Evolutionary conservation across 2,329 filamentous ascomycete genomes (phyloP).

Genomic region (Fusarium sterilihyphosum): DNA sequence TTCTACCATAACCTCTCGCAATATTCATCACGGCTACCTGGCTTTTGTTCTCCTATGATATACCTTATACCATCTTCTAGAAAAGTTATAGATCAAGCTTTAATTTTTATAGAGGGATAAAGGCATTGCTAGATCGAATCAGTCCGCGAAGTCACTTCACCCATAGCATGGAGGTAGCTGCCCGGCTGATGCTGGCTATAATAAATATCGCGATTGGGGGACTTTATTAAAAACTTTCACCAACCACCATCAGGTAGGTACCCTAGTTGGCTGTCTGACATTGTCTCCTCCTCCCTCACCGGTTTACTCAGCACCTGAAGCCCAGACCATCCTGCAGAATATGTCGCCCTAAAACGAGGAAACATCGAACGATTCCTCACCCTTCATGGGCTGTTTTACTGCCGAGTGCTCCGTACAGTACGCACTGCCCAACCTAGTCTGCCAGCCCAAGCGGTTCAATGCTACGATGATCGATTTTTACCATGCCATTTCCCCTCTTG

Average conservation of each 20-base stretch:
- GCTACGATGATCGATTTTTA: slow-evolving; percentile 13
- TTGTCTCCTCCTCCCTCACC: background rate
- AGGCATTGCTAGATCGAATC: background rate
- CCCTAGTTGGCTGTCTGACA: background rate
- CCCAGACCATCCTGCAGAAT: slow-evolving; percentile 3
- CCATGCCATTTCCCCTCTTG: slow-evolving; percentile 15
- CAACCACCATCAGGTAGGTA: too few relatives aligned
- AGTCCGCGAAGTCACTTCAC: background rate
- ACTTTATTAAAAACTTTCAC: too few relatives aligned
- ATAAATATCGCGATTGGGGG: background rate
- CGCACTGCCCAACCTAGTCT: slow-evolving; percentile 15
- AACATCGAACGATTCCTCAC: slow-evolving; percentile 33
- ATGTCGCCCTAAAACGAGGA: slow-evolving; percentile 10
- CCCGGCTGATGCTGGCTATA: background rate
- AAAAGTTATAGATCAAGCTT: background rate
- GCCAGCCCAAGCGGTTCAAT: slow-evolving; percentile 14
- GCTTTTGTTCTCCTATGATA: background rate
- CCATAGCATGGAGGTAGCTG: background rate
- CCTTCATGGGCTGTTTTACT: slow-evolving; percentile 30
- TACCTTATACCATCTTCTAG: background rate
- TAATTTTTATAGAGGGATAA: background rate
- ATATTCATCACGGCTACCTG: background rate
- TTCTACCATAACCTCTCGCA: background rate
- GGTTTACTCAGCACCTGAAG: slow-evolving; percentile 3
- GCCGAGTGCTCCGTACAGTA: slow-evolving; percentile 31